Evolutionary conservation across 208 protist genomes (phyloP).

Genomic region (Acanthamoeba royreba): DNA sequence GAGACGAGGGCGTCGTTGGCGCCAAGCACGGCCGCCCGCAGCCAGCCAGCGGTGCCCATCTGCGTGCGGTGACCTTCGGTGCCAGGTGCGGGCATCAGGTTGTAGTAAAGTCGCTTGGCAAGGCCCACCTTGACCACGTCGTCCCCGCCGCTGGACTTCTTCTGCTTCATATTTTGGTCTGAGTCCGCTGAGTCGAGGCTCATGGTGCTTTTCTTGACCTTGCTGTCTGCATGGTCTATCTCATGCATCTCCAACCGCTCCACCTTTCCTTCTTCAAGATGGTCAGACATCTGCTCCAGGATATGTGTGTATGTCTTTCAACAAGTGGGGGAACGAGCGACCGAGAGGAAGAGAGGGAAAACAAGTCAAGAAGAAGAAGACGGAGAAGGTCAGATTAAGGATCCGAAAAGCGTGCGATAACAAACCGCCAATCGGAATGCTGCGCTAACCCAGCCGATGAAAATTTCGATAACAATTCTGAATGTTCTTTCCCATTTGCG

Average conservation of each 20-base stretch:
- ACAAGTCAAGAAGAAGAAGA: not conserved
- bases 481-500: too few relatives aligned
- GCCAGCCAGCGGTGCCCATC: not conserved
- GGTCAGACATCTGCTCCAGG: not conserved
- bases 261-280: not conserved
- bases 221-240: too few relatives aligned
- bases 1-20: not conserved
- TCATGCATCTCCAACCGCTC: too few relatives aligned
- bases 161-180: not conserved
- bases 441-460: too few relatives aligned
- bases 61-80: not conserved
- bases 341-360: not conserved
- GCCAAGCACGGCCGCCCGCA: not conserved
- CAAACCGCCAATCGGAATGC: not conserved
- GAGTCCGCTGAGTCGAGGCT: too few relatives aligned
- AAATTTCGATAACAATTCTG: too few relatives aligned
- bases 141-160: not conserved
- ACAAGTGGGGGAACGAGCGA: too few relatives aligned
- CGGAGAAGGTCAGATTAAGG: too few relatives aligned
- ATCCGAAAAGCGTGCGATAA: not conserved
- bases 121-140: not conserved
- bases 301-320: too few relatives aligned
- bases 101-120: not conserved
- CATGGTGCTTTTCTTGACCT: too few relatives aligned
- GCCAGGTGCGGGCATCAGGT: not conserved